phyloP scores from a whole-genome alignment of 768 basidiomycete genomes.

The Tricholoma flavovirens region DNA sequence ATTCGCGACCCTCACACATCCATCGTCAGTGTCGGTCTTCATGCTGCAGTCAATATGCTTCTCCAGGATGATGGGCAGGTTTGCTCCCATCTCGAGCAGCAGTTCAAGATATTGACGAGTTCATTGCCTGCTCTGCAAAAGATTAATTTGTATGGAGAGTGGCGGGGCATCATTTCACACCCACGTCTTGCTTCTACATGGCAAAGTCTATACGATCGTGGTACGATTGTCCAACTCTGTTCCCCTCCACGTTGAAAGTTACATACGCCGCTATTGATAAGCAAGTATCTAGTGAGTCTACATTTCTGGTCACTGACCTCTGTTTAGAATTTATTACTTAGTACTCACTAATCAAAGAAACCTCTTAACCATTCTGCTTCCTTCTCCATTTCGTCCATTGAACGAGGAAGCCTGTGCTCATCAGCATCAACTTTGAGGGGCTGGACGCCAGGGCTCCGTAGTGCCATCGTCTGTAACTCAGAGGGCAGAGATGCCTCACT shows the following conservation, averaged over 20 bases:
- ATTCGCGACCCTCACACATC: conserved; percentile 19
- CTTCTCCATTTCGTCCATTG: conserved; percentile 69
- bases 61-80: conserved; percentile 27
- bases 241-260: neutral
- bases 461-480: conserved; percentile 27
- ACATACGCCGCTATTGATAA: neutral
- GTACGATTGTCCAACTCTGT: conserved; percentile 21
- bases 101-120: conserved; percentile 39
- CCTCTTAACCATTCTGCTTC: conserved; percentile 66
- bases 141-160: conserved; percentile 49
- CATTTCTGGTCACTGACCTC: neutral
- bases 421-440: conserved; percentile 63
- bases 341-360: conserved; percentile 39
- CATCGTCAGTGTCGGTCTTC: conserved; percentile 44
- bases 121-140: conserved; percentile 41
- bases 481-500: conserved; percentile 47
- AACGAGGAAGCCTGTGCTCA: conserved; percentile 56
- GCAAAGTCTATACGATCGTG: conserved; percentile 27
- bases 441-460: conserved; percentile 18
- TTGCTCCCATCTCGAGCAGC: conserved; percentile 39
- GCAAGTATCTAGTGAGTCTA: neutral
- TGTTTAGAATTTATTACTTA: neutral
- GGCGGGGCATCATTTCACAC: conserved; percentile 35
- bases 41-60: conserved; percentile 42
- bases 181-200: conserved; percentile 29